Conservation (phyloP, 257 asterid genomes). For the Craterostigma plantagineum region DNA sequence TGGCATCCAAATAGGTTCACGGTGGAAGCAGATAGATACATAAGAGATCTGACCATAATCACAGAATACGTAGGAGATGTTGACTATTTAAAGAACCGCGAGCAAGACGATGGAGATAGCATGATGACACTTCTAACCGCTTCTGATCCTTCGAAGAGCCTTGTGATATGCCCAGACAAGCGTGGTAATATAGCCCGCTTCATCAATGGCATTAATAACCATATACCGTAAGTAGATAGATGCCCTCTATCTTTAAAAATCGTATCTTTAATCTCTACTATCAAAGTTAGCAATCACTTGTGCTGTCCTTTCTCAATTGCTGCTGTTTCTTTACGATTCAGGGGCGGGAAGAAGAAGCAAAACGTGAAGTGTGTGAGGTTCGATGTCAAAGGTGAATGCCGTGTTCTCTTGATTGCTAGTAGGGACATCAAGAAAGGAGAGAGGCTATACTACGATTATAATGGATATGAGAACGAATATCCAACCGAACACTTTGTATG, state of each 20-base stretch:
- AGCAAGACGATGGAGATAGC: slow-evolving; percentile 79
- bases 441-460: slow-evolving; percentile 76
- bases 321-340: slow-evolving; percentile 16
- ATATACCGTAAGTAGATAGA: slow-evolving; percentile 46
- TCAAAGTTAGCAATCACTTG: too few relatives aligned
- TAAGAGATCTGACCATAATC: slow-evolving; percentile 71
- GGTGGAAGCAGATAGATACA: slow-evolving; percentile 67
- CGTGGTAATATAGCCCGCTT: slow-evolving; percentile 82
- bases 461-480: slow-evolving; percentile 74
- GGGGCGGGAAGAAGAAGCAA: slow-evolving; percentile 81
- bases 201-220: slow-evolving; percentile 89
- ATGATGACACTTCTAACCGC: slow-evolving; percentile 87
- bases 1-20: slow-evolving; percentile 51
- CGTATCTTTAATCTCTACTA: too few relatives aligned
- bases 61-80: slow-evolving; percentile 94
- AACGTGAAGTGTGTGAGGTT: slow-evolving; percentile 77
- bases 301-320: too few relatives aligned
- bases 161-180: slow-evolving; percentile 79
- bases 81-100: slow-evolving; percentile 54
- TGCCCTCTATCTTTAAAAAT: slow-evolving; percentile 3
- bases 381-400: slow-evolving; percentile 55
- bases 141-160: slow-evolving; percentile 41
- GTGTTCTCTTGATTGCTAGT: slow-evolving; percentile 58
- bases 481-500: slow-evolving; percentile 85
- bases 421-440: slow-evolving; percentile 77